A percentile compares a stretch with the other conserved stretches of the same genome.
Evolutionary conservation across 169 alveolate species (phyloP).

Genomic region (Eimeria brunetti): DNA sequence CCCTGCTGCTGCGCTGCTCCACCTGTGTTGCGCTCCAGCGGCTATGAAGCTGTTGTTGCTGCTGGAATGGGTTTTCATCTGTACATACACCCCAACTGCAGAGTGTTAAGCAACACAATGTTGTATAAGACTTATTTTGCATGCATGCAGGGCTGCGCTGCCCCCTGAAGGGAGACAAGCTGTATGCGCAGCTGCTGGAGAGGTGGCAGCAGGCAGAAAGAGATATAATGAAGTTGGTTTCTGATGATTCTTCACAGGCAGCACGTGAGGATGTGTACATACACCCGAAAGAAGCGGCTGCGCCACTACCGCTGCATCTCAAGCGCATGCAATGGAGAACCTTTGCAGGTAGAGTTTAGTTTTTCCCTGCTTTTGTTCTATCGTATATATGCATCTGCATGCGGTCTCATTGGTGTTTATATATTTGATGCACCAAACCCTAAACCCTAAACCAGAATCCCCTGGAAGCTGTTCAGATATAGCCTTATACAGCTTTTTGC

Average conservation of each 20-base stretch:
- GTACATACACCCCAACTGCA: too few species aligned
- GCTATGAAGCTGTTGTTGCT: not conserved
- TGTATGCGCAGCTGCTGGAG: constrained; percentile 28
- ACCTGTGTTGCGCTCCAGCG: too few species aligned
- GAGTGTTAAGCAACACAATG: too few species aligned
- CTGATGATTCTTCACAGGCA: not conserved
- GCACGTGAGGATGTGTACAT: not conserved
- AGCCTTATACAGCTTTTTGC: not conserved
- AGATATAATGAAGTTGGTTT: not conserved
- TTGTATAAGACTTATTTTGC: not conserved
- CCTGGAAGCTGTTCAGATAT: not conserved
- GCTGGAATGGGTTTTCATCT: too few species aligned
- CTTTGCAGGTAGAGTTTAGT: constrained; percentile 7
- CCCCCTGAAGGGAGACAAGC: constrained; percentile 30
- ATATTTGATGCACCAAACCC: too few species aligned
- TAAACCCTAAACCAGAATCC: too few species aligned
- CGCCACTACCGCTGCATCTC: constrained; percentile 19
- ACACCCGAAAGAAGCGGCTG: constrained; percentile 21
- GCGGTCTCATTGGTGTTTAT: not conserved
- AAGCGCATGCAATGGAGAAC: constrained; percentile 23
- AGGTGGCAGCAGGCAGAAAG: constrained; percentile 3
- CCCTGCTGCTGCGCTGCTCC: too few species aligned
- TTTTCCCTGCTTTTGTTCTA: not conserved
- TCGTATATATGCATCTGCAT: not conserved
- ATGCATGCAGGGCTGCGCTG: constrained; percentile 18